Conservation (phyloP, 352 stramenopile species). For the Phytophthora sp. region DNA sequence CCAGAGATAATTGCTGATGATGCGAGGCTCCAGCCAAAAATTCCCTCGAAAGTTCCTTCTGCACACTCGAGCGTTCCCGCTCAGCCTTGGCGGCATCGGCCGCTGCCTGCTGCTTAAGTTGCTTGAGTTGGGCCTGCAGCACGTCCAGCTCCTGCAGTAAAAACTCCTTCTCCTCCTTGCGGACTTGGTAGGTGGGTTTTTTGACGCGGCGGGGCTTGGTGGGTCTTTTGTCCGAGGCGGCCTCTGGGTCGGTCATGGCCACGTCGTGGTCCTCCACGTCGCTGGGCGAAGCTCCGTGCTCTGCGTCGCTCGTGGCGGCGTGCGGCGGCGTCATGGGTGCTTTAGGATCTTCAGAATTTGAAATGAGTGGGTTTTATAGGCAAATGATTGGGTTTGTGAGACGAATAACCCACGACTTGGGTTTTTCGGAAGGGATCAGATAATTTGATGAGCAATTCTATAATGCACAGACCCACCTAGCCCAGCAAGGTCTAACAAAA, state of each 20-base stretch:
- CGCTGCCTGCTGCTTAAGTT: slow-evolving; percentile 22
- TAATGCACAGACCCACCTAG: too few relatives aligned
- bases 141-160: slow-evolving; percentile 38
- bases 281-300: neutral
- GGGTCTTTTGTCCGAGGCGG: slow-evolving; percentile 4
- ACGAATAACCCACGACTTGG: too few relatives aligned
- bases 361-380: neutral
- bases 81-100: slow-evolving; percentile 11
- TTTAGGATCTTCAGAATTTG: too few relatives aligned
- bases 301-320: slow-evolving; percentile 2
- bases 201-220: slow-evolving; percentile 9
- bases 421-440: too few relatives aligned
- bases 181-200: slow-evolving; percentile 30
- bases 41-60: slow-evolving; percentile 14
- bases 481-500: too few relatives aligned
- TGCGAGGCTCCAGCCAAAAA: slow-evolving; percentile 16
- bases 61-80: slow-evolving; percentile 6
- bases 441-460: too few relatives aligned
- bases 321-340: too few relatives aligned
- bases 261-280: slow-evolving; percentile 13
- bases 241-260: slow-evolving; percentile 1
- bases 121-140: slow-evolving; percentile 32
- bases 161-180: slow-evolving; percentile 44
- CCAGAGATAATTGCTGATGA: slow-evolving; percentile 31
- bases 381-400: too few relatives aligned